Evolutionary conservation across 2,329 filamentous ascomycete species (phyloP).

Genomic region (Immersiporthe knoxdaviesiana): DNA sequence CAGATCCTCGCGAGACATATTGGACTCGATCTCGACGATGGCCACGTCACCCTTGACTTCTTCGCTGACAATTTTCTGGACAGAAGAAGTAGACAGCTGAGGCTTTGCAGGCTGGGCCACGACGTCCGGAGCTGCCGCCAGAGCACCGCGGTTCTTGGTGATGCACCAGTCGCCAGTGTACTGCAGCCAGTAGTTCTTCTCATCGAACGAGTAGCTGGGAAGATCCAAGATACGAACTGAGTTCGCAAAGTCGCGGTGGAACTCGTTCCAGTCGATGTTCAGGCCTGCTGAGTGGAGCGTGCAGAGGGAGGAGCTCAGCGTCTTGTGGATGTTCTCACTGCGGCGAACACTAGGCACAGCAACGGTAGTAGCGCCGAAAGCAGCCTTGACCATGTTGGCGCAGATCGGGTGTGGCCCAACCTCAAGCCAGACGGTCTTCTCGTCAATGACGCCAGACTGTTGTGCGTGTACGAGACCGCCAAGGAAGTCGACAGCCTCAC

Average conservation of each 20-base stretch:
- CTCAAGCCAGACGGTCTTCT: slow-evolving; percentile 72
- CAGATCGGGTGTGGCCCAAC: slow-evolving; percentile 75
- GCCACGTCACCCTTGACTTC: slow-evolving; percentile 63
- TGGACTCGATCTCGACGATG: slow-evolving; percentile 66
- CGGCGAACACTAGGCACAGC: slow-evolving; percentile 65
- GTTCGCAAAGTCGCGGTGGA: slow-evolving; percentile 54
- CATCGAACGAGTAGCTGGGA: slow-evolving; percentile 72
- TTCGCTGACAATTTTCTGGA: slow-evolving; percentile 66
- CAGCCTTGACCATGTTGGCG: slow-evolving; percentile 68
- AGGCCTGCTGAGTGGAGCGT: slow-evolving; percentile 65
- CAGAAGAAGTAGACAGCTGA: slow-evolving; percentile 66
- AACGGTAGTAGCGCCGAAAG: slow-evolving; percentile 57
- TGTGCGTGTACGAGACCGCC: slow-evolving; percentile 63
- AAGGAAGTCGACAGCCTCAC: slow-evolving; percentile 71
- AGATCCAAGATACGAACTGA: slow-evolving; percentile 59
- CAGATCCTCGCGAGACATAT: slow-evolving; percentile 66
- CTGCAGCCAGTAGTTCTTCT: slow-evolving; percentile 71
- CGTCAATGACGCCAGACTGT: slow-evolving; percentile 61
- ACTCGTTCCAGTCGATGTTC: slow-evolving; percentile 71
- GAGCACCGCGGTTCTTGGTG: slow-evolving; percentile 65
- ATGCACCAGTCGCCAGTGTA: slow-evolving; percentile 72
- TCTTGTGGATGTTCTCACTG: slow-evolving; percentile 66
- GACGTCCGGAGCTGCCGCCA: slow-evolving; percentile 37
- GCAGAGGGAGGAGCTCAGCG: slow-evolving; percentile 60
- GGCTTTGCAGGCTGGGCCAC: slow-evolving; percentile 48